Base-by-base conservation (phyloP, 169 alveolate genomes). In the Plasmodium gonderi region DNA sequence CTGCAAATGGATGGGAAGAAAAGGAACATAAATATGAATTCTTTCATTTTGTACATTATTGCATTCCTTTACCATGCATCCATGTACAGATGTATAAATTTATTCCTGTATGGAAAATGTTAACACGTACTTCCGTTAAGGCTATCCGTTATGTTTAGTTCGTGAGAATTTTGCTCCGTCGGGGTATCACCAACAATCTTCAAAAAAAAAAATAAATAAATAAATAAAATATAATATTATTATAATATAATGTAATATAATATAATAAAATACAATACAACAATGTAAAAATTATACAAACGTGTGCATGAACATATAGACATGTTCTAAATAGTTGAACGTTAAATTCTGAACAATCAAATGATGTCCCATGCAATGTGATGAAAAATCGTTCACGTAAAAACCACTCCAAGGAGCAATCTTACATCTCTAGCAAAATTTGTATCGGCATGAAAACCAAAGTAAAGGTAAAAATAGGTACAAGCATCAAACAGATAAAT, bases 401-500 rank as follows among this genome's bases (percentile, higher is more conserved):
- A n/a, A n/a, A n/a, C n/a, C n/a, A n/a, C n/a, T n/a, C n/a, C n/a
- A n/a, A n/a, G n/a, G n/a, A n/a, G n/a, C n/a, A n/a, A n/a, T n/a
- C 78, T 85, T 77, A 85, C 92, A 23, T 85, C 87, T 31, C n/a
- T 33, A 42, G 87, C 65, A 77, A 85, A 85, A 51, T 85, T 81
- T 29, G 38, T 20, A 65, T 85, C 92, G 20, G 87, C 33, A 45
- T 96, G 98, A 47, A 90, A 95, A 67, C 98, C 97, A 45, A 96
- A 85, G 95, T 94, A 96, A 64, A 96, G 94, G 79, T 95, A 80
- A 47, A 96, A 87, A 72, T 92, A 93, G 40, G 95, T 80, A 9
- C 97, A 97, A 31, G 94, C 95, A 92, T 96, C 98, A 67, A 96
- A 77, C 54, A 96, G 91, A 83, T 95, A 96, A 31, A 96, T 96